These are phyloP conservation scores for Alternaria sp. DNA, from an alignment of 2,329 filamentous ascomycete species.

Conservation along the genomic window DNA sequence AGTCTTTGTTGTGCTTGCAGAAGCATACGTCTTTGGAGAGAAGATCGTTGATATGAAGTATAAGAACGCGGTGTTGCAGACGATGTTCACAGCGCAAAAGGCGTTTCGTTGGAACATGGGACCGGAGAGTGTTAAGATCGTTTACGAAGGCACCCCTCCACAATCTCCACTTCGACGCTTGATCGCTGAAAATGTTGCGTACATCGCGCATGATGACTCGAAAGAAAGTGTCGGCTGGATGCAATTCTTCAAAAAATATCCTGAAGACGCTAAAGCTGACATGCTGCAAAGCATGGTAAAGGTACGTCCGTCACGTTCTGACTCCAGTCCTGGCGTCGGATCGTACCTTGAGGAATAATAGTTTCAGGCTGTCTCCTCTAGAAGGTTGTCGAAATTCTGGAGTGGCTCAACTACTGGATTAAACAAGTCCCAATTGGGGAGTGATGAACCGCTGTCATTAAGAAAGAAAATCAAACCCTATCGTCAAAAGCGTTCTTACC, in stretches of 20 bases:
- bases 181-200: rapidly evolving
- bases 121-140: background rate
- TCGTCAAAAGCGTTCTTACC: too few relatives aligned
- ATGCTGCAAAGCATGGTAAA: too few relatives aligned
- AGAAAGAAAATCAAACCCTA: rapidly evolving
- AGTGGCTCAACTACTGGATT: background rate
- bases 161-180: background rate
- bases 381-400: rapidly evolving
- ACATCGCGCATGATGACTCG: rapidly evolving
- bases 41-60: background rate
- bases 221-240: background rate
- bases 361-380: rapidly evolving
- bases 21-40: background rate
- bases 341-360: background rate
- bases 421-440: too few relatives aligned
- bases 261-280: background rate
- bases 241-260: background rate
- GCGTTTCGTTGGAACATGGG: background rate
- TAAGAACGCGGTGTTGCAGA: background rate
- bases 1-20: background rate
- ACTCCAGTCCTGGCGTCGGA: background rate
- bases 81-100: rapidly evolving
- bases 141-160: background rate
- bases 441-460: too few relatives aligned
- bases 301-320: background rate